Evolutionary conservation across 2,329 filamentous ascomycete genomes (phyloP).

Genomic region (Penicillium sp.): DNA sequence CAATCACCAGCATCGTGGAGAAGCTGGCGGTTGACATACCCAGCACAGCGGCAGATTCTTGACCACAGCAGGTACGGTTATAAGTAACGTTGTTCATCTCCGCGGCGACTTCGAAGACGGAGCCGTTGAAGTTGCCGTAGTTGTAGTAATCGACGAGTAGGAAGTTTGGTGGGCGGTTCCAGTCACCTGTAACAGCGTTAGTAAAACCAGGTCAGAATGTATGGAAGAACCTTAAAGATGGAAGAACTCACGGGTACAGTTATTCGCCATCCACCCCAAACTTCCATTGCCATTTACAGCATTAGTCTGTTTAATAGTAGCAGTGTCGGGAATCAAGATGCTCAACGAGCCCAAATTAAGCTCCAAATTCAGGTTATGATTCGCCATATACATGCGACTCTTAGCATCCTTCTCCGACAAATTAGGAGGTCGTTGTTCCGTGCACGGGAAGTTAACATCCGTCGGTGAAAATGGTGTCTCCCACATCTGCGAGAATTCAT

Average conservation of each 20-base stretch:
- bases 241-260: conserved; percentile 60
- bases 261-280: conserved; percentile 67
- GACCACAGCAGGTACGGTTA: conserved; percentile 50
- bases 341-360: conserved; percentile 69
- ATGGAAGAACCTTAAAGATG: neutral
- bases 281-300: conserved; percentile 68
- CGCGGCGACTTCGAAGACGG: conserved; percentile 77
- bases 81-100: conserved; percentile 76
- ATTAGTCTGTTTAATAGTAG: conserved; percentile 75
- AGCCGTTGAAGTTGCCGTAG: conserved; percentile 68
- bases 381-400: conserved; percentile 77
- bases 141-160: conserved; percentile 89
- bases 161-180: conserved; percentile 75
- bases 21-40: conserved; percentile 28
- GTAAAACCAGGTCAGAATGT: neutral
- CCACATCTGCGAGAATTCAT: conserved; percentile 88
- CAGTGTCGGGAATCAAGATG: conserved; percentile 74
- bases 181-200: conserved; percentile 51
- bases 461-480: conserved; percentile 85
- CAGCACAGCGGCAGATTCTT: conserved; percentile 35
- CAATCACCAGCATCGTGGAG: conserved; percentile 31
- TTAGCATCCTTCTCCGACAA: conserved; percentile 61
- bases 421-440: conserved; percentile 74
- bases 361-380: conserved; percentile 88
- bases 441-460: conserved; percentile 75